A percentile compares a stretch with the other conserved stretches of the same genome.
Conservation (phyloP, 108 stramenopile species). For the Pseudonitzschia pungens region DNA sequence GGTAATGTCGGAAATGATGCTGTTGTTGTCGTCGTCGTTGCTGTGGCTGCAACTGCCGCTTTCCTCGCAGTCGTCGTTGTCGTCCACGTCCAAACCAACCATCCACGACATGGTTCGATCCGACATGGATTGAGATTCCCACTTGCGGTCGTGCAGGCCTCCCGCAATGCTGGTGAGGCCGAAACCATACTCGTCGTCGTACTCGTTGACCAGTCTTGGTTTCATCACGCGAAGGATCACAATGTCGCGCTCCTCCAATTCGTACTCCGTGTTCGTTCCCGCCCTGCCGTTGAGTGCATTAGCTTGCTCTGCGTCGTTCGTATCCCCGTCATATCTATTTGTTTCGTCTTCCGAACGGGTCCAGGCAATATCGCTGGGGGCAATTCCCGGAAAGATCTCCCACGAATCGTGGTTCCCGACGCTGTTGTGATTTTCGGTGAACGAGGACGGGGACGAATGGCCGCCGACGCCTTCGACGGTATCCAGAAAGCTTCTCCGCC, state of each 20-base stretch:
- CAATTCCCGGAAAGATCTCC: not conserved
- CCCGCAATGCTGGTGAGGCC: not conserved
- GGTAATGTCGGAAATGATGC: not conserved
- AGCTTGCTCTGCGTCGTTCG: not conserved
- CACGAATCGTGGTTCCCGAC: not conserved
- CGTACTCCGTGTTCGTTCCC: not conserved
- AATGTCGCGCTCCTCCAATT: slow-evolving; percentile 14
- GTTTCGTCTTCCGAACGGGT: not conserved
- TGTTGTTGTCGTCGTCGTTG: not conserved
- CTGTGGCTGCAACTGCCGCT: not conserved
- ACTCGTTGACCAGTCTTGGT: not conserved
- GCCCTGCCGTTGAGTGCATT: not conserved
- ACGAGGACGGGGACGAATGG: not conserved
- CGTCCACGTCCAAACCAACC: not conserved
- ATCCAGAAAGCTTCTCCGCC: not conserved
- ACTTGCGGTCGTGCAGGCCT: not conserved
- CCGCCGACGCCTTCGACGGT: not conserved
- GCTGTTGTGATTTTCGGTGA: not conserved
- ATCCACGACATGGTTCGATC: slow-evolving; percentile 7
- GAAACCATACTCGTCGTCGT: slow-evolving; percentile 15
- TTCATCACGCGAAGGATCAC: slow-evolving; percentile 22
- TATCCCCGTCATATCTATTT: not conserved
- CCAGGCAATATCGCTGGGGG: not conserved
- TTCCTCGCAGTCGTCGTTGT: not conserved
- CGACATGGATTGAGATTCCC: slow-evolving; percentile 16